Conservation (phyloP, 257 asterid species). For the Nicotiana paniculata region DNA sequence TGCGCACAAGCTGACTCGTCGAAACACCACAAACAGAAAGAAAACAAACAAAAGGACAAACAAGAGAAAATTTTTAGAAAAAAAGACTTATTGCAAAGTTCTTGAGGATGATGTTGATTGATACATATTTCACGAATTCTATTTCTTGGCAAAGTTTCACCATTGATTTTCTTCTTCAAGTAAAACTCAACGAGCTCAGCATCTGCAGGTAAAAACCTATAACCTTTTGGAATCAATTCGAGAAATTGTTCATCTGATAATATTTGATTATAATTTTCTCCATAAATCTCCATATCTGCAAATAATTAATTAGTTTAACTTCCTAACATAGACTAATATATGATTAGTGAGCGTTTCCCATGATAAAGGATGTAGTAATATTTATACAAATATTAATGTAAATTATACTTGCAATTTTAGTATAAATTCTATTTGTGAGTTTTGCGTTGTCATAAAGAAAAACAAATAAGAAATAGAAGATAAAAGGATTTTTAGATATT, state of each 20-base stretch:
- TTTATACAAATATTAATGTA: neutral
- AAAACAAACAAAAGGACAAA: neutral
- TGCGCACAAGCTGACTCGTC: no score
- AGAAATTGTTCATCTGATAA: neutral
- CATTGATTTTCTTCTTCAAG: neutral
- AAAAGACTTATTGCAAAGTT: neutral
- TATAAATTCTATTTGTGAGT: neutral
- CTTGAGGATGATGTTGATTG: neutral
- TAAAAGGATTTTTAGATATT: neutral
- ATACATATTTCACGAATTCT: constrained; percentile 8
- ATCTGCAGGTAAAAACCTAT: constrained; percentile 14
- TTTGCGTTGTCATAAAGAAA: neutral
- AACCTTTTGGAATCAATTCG: constrained; percentile 3
- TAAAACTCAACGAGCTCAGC: neutral
- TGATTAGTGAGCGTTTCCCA: neutral
- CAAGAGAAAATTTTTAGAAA: no score
- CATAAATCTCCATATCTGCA: neutral
- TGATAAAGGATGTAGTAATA: neutral
- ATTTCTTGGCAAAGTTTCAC: neutral
- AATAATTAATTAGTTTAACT: neutral
- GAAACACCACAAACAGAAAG: no score
- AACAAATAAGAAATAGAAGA: neutral
- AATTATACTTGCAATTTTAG: neutral
- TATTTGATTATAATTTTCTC: neutral
- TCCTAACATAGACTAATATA: neutral